These are phyloP conservation scores for Spinellus fusiger DNA, from an alignment of 192 early-diverging fungal species.

Conservation along the genomic window DNA sequence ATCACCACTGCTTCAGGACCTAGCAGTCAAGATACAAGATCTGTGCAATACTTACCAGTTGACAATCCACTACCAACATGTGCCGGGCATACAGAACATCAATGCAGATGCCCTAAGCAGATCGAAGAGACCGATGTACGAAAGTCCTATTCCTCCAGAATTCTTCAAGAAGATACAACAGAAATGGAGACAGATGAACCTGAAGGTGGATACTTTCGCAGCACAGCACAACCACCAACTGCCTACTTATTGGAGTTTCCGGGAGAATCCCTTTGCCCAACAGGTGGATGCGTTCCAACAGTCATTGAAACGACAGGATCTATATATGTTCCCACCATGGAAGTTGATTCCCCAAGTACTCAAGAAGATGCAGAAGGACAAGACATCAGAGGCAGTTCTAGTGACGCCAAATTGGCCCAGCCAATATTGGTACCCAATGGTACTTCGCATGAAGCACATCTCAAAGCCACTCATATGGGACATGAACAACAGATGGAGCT, in stretches of 20 bases:
- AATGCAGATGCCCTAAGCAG: no score
- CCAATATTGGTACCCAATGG: not conserved
- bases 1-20: no score
- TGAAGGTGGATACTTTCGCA: constrained; percentile 4
- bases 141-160: not conserved
- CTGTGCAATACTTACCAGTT: no score
- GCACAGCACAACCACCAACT: constrained; percentile 2
- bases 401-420: not conserved
- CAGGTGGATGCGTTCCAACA: constrained; percentile 11
- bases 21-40: not conserved
- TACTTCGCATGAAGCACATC: not conserved
- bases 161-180: constrained; percentile 6
- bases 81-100: no score
- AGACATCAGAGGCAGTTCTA: no score
- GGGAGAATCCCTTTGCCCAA: not conserved
- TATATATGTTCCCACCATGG: no score
- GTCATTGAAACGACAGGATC: not conserved
- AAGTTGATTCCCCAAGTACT: no score
- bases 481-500: not conserved
- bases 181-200: not conserved
- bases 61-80: no score
- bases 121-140: no score
- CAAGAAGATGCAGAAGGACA: no score
- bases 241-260: constrained; percentile 2
- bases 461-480: not conserved